Percentiles rank a stretch among this genome's conserved stretches.
These are phyloP conservation scores for Elsinoe fawcettii DNA, from an alignment of 2,329 filamentous ascomycete species.

Conservation along the genomic window DNA sequence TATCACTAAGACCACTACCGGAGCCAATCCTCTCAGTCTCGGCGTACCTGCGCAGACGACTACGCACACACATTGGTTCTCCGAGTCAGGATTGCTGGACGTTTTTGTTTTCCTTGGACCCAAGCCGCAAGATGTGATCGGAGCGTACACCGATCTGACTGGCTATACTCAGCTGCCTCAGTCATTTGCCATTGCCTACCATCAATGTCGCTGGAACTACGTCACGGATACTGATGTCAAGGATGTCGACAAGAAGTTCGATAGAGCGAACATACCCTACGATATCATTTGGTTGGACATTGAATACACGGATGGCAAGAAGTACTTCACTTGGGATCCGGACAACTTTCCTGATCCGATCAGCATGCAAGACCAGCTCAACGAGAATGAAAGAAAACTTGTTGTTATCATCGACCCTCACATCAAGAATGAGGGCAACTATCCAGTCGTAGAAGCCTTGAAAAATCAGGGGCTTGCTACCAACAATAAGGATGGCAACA, in stretches of 20 bases:
- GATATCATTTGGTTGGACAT: conserved; percentile 99
- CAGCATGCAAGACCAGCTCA: conserved; percentile 80
- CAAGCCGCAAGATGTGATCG: conserved; percentile 71
- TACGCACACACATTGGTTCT: conserved; percentile 94
- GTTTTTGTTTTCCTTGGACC: conserved; percentile 92
- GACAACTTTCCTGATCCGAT: conserved; percentile 80
- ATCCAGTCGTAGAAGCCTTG: conserved; percentile 68
- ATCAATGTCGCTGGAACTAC: conserved; percentile 99
- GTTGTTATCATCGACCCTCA: conserved; percentile 95
- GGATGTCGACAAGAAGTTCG: conserved; percentile 92
- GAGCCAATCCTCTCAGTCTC: conserved; percentile 68
- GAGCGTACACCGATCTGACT: conserved; percentile 79
- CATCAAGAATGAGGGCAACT: conserved; percentile 84
- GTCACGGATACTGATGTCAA: conserved; percentile 94
- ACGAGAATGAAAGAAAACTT: conserved; percentile 76
- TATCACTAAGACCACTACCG: conserved; percentile 69
- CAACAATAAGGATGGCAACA: conserved; percentile 79
- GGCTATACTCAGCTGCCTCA: conserved; percentile 87
- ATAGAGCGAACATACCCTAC: conserved; percentile 91
- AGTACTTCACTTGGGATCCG: conserved; percentile 96
- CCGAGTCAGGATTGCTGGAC: conserved; percentile 81
- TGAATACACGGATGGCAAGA: conserved; percentile 92
- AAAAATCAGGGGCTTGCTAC: conserved; percentile 77
- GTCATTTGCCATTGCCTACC: conserved; percentile 85
- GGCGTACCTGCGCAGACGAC: conserved; percentile 61